Conservation (phyloP, 345 rosid species). For the Syzygium aromaticum region DNA sequence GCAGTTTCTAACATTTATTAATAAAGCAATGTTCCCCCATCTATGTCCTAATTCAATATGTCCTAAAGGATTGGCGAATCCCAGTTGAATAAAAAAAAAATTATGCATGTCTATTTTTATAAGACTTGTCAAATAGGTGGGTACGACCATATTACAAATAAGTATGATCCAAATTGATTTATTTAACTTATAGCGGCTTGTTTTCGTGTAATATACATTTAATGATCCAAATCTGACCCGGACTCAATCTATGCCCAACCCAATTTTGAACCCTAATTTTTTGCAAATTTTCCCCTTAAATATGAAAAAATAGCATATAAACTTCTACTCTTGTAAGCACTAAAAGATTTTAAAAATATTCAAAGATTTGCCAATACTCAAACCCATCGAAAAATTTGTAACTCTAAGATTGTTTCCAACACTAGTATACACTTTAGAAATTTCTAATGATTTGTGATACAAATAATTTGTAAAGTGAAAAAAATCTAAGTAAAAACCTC, state of each 20-base stretch:
- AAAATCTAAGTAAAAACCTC: not conserved
- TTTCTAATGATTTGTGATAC: not conserved
- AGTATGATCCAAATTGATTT: too few species aligned
- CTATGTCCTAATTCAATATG: too few species aligned
- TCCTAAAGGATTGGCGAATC: not conserved
- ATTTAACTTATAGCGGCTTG: too few species aligned
- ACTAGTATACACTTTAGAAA: not conserved
- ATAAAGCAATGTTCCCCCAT: not conserved
- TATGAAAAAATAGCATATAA: not conserved
- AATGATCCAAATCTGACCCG: too few species aligned
- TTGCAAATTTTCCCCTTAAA: not conserved
- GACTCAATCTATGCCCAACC: too few species aligned
- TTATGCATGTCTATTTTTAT: not conserved
- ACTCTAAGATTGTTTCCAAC: not conserved
- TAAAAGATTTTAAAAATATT: not conserved
- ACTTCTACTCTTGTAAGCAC: not conserved
- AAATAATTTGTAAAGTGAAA: not conserved
- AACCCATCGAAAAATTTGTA: not conserved
- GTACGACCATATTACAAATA: not conserved
- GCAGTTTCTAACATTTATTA: too few species aligned
- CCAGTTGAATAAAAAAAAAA: not conserved
- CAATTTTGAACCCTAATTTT: not conserved
- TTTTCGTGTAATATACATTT: too few species aligned
- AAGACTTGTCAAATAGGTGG: not conserved
- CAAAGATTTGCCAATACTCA: not conserved